Conservation (phyloP, 2,329 filamentous ascomycete genomes). For the Verticillium nonalfalfae region DNA sequence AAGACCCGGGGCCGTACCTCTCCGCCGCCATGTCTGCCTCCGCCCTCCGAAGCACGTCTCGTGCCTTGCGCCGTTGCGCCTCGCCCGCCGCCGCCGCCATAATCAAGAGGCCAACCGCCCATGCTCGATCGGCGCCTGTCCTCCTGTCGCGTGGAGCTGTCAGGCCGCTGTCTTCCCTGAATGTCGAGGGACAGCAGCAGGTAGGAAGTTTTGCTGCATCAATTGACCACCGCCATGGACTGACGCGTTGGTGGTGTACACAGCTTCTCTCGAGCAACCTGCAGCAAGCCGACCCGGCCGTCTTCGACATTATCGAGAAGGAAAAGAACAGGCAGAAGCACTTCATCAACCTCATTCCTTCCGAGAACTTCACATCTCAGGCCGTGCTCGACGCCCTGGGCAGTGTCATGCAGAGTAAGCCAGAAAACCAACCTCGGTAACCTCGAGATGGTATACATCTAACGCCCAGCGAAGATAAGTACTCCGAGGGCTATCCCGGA, state of each 20-base stretch:
- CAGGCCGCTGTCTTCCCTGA: conserved; percentile 38
- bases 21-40: conserved; percentile 33
- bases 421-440: neutral
- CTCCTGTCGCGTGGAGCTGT: conserved; percentile 11
- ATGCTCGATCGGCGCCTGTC: neutral
- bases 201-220: conserved; percentile 28
- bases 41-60: conserved; percentile 38
- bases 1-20: neutral
- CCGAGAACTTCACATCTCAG: conserved; percentile 92
- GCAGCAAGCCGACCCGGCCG: conserved; percentile 76
- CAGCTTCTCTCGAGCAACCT: conserved; percentile 77
- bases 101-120: neutral
- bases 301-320: conserved; percentile 88
- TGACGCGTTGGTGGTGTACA: conserved; percentile 8
- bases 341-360: conserved; percentile 96
- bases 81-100: neutral
- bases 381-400: conserved; percentile 86
- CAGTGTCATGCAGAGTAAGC: conserved; percentile 90
- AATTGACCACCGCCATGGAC: neutral
- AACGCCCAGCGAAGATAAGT: conserved; percentile 65
- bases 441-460: conserved; percentile 9
- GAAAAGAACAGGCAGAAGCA: conserved; percentile 96
- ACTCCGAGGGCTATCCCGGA: conserved; percentile 96
- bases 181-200: conserved; percentile 53
- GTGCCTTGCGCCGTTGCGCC: conserved; percentile 32